Percentiles rank a stretch among this genome's conserved stretches.
Evolutionary conservation across 371 early-diverging fungal species (phyloP).

Genomic region (Gilbertella persicaria): DNA sequence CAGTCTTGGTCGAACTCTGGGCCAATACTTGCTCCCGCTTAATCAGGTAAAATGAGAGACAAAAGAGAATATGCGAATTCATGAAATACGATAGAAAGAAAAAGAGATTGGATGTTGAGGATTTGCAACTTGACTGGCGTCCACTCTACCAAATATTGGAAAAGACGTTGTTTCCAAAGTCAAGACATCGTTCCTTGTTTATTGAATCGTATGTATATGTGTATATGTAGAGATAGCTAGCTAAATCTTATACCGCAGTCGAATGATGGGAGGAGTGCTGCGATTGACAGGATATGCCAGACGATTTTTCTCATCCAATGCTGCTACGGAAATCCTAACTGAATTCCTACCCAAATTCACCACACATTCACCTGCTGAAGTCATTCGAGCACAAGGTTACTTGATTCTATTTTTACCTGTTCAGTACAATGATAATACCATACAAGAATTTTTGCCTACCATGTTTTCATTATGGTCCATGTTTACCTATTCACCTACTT

Average conservation of each 20-base stretch:
- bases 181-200: conserved; percentile 60
- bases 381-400: conserved; percentile 59
- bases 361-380: conserved; percentile 54
- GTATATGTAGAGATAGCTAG: not conserved
- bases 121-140: conserved; percentile 70
- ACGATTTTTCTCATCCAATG: conserved; percentile 65
- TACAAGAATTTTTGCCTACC: conserved; percentile 63
- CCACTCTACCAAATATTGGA: conserved; percentile 70
- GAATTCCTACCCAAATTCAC: conserved; percentile 70
- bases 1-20: conserved; percentile 59
- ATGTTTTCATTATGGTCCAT: conserved; percentile 82
- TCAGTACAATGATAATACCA: conserved; percentile 21
- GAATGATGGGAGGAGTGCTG: conserved; percentile 33
- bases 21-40: conserved; percentile 53
- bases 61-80: no score
- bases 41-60: conserved; percentile 54
- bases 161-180: conserved; percentile 59
- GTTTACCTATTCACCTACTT: conserved; percentile 54
- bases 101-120: conserved; percentile 53
- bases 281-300: conserved; percentile 44
- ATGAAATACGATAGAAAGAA: conserved; percentile 49
- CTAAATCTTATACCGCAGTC: conserved; percentile 5
- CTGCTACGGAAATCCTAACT: conserved; percentile 71
- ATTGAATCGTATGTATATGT: conserved; percentile 54
- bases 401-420: conserved; percentile 65